Evolutionary conservation across 306 rosid genomes (phyloP).

Genomic region (Canavalia gladiata): DNA sequence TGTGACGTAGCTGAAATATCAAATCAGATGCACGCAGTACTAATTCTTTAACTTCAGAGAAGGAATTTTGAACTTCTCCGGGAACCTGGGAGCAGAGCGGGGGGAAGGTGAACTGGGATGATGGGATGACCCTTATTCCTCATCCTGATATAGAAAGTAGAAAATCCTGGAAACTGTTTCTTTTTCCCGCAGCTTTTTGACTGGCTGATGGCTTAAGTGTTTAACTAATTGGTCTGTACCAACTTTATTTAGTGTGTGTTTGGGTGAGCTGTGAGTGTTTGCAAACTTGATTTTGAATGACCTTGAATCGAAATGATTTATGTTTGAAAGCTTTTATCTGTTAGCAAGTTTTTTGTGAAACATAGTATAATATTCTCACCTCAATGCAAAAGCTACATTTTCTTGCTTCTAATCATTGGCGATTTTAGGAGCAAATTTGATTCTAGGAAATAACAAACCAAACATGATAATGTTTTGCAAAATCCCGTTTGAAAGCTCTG

Average conservation of each 20-base stretch:
- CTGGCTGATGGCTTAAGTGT: background rate
- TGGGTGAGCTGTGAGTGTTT: background rate
- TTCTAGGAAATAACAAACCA: background rate
- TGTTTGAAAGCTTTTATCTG: background rate
- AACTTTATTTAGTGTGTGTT: background rate
- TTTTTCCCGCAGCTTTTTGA: background rate
- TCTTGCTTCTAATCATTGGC: background rate
- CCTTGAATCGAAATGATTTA: background rate
- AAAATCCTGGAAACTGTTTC: background rate
- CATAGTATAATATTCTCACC: background rate
- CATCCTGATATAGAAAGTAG: background rate
- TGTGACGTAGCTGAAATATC: background rate
- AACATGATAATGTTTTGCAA: background rate
- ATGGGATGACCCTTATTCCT: background rate
- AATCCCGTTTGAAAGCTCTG: background rate
- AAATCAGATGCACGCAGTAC: background rate
- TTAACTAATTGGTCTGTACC: constrained; percentile 31
- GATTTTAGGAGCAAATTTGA: background rate
- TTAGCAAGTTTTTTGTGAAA: background rate
- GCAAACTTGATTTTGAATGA: background rate
- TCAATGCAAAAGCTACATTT: background rate
- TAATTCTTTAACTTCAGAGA: constrained; percentile 2
- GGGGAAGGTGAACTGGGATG: background rate
- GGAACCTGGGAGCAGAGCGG: background rate
- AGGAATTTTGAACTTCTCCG: constrained; percentile 26